Conservation (phyloP, 2,329 filamentous ascomycete genomes). For the Esteya vermicola region DNA sequence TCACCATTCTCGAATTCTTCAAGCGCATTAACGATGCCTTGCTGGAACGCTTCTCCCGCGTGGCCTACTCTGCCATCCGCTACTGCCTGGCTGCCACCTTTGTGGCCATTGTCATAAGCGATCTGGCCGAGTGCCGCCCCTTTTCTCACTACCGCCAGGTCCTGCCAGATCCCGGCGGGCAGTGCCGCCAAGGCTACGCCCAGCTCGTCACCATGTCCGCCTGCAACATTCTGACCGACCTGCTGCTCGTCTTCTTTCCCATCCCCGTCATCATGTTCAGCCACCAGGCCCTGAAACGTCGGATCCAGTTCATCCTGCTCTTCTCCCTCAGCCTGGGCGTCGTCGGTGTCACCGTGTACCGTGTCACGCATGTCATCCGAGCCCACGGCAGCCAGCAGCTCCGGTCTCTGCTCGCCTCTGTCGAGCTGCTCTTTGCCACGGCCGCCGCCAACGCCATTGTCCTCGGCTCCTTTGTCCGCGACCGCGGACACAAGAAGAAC, state of each 20-base stretch:
- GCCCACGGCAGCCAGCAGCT: constrained; percentile 66
- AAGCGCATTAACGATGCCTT: constrained; percentile 69
- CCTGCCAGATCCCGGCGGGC: constrained; percentile 68
- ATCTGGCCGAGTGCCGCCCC: constrained; percentile 70
- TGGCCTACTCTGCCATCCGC: constrained; percentile 57
- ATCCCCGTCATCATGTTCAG: constrained; percentile 76
- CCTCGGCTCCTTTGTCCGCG: constrained; percentile 81
- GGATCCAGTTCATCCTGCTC: constrained; percentile 62
- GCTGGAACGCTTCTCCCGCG: constrained; percentile 65
- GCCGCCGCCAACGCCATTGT: constrained; percentile 79
- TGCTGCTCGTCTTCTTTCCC: constrained; percentile 76
- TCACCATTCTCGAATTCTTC: constrained; percentile 82
- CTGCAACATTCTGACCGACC: constrained; percentile 77
- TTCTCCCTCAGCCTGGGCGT: constrained; percentile 77
- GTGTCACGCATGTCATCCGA: constrained; percentile 64
- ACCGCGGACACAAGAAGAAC: constrained; percentile 77
- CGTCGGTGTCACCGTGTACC: constrained; percentile 65
- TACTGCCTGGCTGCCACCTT: constrained; percentile 69
- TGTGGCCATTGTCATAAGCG: constrained; percentile 64
- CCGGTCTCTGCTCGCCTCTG: constrained; percentile 74
- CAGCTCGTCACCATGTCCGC: constrained; percentile 84
- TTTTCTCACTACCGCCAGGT: constrained; percentile 68
- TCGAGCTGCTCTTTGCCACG: constrained; percentile 82
- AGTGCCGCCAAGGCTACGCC: constrained; percentile 74
- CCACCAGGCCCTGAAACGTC: constrained; percentile 61